These are phyloP conservation scores for Lenwebbia sp. DNA, from an alignment of 345 rosid species.

Conservation along the genomic window DNA sequence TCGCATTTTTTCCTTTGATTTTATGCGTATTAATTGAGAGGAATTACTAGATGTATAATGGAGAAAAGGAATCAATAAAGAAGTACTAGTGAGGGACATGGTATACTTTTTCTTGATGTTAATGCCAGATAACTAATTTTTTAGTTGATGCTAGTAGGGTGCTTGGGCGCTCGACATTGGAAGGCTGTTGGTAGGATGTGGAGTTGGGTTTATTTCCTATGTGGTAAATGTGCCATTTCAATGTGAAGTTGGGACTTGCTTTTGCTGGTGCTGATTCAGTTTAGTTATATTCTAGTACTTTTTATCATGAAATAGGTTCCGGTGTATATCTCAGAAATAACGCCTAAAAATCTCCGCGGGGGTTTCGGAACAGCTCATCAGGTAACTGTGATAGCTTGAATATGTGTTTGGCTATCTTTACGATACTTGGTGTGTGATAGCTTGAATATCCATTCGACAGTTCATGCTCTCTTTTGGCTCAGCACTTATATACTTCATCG, in stretches of 20 bases:
- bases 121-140: not conserved
- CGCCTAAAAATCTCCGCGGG: slow-evolving; percentile 68
- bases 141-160: slow-evolving; percentile 19
- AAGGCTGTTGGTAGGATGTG: slow-evolving; percentile 58
- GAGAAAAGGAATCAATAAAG: not conserved
- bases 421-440: not conserved
- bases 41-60: not conserved
- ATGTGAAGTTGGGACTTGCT: not conserved
- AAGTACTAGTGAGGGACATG: not conserved
- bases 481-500: slow-evolving; percentile 48
- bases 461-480: slow-evolving; percentile 65
- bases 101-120: not conserved
- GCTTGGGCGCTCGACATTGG: slow-evolving; percentile 59
- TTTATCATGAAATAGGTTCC: slow-evolving; percentile 37
- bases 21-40: not conserved
- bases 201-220: slow-evolving; percentile 60
- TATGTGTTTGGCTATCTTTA: not conserved
- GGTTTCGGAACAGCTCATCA: slow-evolving; percentile 57
- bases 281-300: not conserved
- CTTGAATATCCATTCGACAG: slow-evolving; percentile 34
- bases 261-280: not conserved
- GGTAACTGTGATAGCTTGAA: slow-evolving; percentile 10
- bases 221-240: slow-evolving; percentile 38
- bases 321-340: slow-evolving; percentile 72
- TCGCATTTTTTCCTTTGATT: not conserved